Base-by-base conservation (phyloP, 805 yeast species). In the Saccharomycopsis babjevae region DNA sequence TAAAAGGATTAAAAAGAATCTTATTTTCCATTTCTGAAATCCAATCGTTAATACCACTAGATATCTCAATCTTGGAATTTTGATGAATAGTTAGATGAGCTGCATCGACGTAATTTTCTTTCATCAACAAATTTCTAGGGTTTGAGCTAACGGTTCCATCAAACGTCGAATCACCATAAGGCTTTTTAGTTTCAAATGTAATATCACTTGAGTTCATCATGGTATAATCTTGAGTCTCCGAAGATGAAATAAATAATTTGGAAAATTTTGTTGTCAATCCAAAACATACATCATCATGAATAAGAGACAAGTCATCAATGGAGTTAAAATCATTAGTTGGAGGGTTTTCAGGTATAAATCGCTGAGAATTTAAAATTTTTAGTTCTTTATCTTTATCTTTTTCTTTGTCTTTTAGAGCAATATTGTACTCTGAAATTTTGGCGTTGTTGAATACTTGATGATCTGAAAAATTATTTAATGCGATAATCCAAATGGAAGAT, bases 231-330 rank as follows among this genome's bases (percentile, higher is more conserved):
- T 36, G 43, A 4, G 55, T 32, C 20, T 28, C 22, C 5, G 28
- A 11, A 57, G 76, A 78, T 59, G 75, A 77, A 25, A 81, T 69
- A 13, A 67, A 64, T 3, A 65, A 57, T 5, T 69, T 67, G 5
- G 67, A 63, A 30, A 77, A 73, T 64, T 81, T 81, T 66, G 85
- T 80, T 0, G 86, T 77, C 1, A 83, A 69, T 2, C 88, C 88
- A 69, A 74, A 80, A 3, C 77, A 75, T 66, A 76, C 76, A 20
- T 78, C 80, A 63, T 75, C 78, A 55, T 77, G 58, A 15, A 62
- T 63, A 32, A 64, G 56, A 34, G 56, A 56, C 36, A 64, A 56
- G 58, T 64, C 66, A 58, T 59, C 58, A 46, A 46, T 46, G 36
- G 62, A 62, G 36, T 62, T 58, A 22, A 64, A 55, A 56, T 64